Evolutionary conservation across 345 rosid genomes (phyloP).

Genomic region (Trapa incisa): DNA sequence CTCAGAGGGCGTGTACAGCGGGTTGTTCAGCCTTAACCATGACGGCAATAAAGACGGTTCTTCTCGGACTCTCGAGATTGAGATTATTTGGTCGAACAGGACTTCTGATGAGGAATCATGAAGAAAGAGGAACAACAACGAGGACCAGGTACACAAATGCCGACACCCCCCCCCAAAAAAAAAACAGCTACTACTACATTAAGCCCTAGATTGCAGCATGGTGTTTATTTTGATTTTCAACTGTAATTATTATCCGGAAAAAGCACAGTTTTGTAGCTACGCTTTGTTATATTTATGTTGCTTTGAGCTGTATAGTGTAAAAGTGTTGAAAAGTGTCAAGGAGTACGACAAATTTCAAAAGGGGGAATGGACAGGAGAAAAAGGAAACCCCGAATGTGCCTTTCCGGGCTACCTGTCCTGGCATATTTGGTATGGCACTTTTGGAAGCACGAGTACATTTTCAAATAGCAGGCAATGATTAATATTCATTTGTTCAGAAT

Average conservation of each 20-base stretch:
- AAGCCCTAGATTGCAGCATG: conserved; percentile 9
- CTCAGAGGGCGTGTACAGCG: conserved; percentile 62
- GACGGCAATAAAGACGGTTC: conserved; percentile 52
- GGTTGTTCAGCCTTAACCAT: conserved; percentile 52
- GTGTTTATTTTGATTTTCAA: conserved; percentile 13
- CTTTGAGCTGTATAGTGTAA: conserved; percentile 18
- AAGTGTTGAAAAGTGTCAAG: not conserved
- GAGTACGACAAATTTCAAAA: not conserved
- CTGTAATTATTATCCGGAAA: conserved; percentile 10
- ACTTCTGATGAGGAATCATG: conserved; percentile 17
- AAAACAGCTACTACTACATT: conserved; percentile 1
- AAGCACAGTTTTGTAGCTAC: conserved; percentile 26
- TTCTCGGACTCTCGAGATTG: conserved; percentile 63
- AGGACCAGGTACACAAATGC: conserved; percentile 2
- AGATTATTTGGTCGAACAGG: conserved; percentile 63
- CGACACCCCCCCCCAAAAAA: not conserved
- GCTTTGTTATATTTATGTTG: conserved; percentile 3
- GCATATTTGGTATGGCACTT: not conserved
- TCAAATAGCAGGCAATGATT: not conserved
- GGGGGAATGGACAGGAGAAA: not conserved
- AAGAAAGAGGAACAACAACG: conserved; percentile 1
- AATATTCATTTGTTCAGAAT: not conserved
- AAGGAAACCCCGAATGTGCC: not conserved
- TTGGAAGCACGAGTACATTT: not conserved
- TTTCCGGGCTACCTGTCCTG: not conserved